Base-by-base conservation (phyloP, 2,329 filamentous ascomycete species). In the Fusarium keratoplasticum region DNA sequence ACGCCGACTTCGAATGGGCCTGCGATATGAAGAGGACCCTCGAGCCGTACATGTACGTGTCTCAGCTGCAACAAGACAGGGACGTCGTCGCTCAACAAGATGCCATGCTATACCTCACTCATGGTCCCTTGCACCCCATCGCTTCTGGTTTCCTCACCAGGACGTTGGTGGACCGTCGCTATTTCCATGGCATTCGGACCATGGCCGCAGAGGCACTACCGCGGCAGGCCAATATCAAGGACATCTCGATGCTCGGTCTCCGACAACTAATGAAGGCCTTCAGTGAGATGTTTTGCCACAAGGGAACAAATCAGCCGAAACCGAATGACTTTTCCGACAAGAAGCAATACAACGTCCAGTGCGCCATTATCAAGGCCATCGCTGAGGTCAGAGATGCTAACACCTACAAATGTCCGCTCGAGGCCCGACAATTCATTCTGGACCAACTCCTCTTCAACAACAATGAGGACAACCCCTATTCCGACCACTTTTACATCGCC, bases 1-100 rank as follows among this genome's bases (percentile, higher is more conserved):
- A 99, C 82, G 95, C 96, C 18, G 97, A 99, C 83, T 98, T 98
- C 76, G 96, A 99, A 82, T 99, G 96, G 96, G 92, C 98, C 67
- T 96, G 94, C 83, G 92, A 92, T 75, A 94, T 97, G 82, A 92
- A 93, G 70, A 87, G 89, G 13, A 92, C 92, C 72, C 95, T 98
- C 88, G 95, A 95, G 54, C 91, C 94, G 6, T 98, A 98, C 86
- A 99, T 99, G 97, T 98, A 96, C 81, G 91, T 98, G 67, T 98
- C 96, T 25, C 96, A 99, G 82, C 87, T 99, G 71, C 96, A 99
- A 81, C 96, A 99, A 82, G 96, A 99, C 83, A 90, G 96, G 77
- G 97, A 99, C 81, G 94, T 99, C 67, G 94, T 98, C 73, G 97
- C 97, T n/a, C 91, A 93, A 75, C 89, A 92, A 77, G 90, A 93